Base-by-base conservation (phyloP, 192 early-diverging fungal species). In the Coemansia sp. region DNA sequence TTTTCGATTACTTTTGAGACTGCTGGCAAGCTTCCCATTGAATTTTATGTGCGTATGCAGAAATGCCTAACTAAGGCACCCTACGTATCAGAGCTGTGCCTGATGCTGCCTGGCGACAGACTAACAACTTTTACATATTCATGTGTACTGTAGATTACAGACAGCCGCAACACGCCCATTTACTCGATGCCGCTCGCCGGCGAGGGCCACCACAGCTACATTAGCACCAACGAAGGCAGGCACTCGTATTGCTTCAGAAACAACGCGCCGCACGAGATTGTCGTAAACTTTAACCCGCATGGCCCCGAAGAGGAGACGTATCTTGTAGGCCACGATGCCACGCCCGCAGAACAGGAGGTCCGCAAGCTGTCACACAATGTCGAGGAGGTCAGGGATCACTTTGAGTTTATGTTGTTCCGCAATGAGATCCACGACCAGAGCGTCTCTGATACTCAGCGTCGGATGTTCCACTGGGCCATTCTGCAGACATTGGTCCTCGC, bases 341-440 rank as follows among this genome's bases (percentile, higher is more conserved):
- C 77, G 23, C 72, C 71, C 23, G 73, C 73, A 5, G 72, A 80
- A 53, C 70, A 71, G 45, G 77, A 74, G 59, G 73, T 80, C 11
- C 71, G 73, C 59, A 80, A 80, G 59, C 69, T 80, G 40, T 70
- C 77, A 33, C 71, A 74, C 62, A 80, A 80, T 59, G 62, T 80
- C 42, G 77, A 80, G 50, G 77, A 80, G 65, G 66, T 80, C 59
- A 70, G 48, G 35, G 77, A 80, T 35, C 77, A 80, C 60, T 80
- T 80, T 61, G 67, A 71, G 68, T 70, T 73, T 71, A 80, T 80
- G 77, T 57, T 80, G 65, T 74, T 74, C 73, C 77, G 77, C 61
- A 71, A 80, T 43, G 73, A 80, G 68, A 69, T 80, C 42, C 77
- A 74, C 46, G 71, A 80, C 59, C 67, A 74, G 56, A 74, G 69